Percentiles rank a stretch among this genome's conserved stretches.
These are phyloP conservation scores for Ascochyta pisi DNA, from an alignment of 2,329 filamentous ascomycete species.

Conservation along the genomic window DNA sequence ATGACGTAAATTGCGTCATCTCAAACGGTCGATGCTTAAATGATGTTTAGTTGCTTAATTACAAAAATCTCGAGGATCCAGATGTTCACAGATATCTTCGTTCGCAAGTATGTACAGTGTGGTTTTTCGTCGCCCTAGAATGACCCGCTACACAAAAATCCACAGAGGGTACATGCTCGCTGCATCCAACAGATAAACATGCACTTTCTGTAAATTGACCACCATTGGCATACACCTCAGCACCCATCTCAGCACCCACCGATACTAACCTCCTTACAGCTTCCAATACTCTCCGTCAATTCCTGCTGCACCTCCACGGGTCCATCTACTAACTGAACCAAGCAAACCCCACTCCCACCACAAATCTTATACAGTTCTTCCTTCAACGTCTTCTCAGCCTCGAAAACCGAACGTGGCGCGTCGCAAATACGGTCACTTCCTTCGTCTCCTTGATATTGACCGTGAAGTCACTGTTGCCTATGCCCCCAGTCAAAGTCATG, in stretches of 20 bases:
- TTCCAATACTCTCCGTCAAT: constrained; percentile 5
- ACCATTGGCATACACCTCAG: neutral
- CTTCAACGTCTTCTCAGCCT: constrained; percentile 3
- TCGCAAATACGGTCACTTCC: neutral
- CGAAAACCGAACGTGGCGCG: constrained; percentile 4
- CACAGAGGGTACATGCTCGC: too few species aligned
- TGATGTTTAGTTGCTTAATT: too few species aligned
- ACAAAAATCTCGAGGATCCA: too few species aligned
- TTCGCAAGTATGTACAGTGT: too few species aligned
- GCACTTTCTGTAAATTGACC: too few species aligned
- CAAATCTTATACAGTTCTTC: neutral
- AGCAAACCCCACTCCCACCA: constrained; percentile 2
- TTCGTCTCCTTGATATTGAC: constrained; percentile 8
- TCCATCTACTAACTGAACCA: neutral
- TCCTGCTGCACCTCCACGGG: constrained; percentile 6
- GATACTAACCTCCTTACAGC: constrained; percentile 1
- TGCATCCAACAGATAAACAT: too few species aligned
- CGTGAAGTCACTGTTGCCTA: constrained; percentile 1
- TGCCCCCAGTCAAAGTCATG: neutral
- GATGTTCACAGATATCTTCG: too few species aligned
- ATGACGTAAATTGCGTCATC: too few species aligned
- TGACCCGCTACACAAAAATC: too few species aligned
- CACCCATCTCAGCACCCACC: constrained; percentile 1
- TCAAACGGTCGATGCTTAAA: too few species aligned
- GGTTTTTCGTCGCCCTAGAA: too few species aligned